Percentiles rank a stretch among this genome's conserved stretches.
Conservation (phyloP, 78 protist species). For the Dictyostelium firmibasis region DNA sequence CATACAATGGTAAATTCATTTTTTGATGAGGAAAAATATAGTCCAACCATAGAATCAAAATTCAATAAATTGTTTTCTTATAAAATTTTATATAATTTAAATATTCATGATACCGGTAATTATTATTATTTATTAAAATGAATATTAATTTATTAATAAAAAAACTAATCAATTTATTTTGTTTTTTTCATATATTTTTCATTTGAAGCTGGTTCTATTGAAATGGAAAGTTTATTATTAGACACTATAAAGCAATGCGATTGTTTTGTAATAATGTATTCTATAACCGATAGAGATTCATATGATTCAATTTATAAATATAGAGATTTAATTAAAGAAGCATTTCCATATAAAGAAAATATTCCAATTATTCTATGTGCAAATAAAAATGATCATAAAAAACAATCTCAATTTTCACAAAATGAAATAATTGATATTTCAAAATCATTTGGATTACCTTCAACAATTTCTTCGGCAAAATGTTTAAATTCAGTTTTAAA, state of each 20-base stretch:
- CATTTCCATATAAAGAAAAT: not conserved
- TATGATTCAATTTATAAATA: not conserved
- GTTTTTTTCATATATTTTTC: not conserved
- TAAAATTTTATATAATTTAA: not conserved
- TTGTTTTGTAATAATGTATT: not conserved
- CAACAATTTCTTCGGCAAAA: not conserved
- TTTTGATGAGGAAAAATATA: not conserved
- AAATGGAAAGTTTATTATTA: not conserved
- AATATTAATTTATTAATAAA: not conserved
- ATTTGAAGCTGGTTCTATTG: not conserved
- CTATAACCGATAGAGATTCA: not conserved
- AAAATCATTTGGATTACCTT: not conserved
- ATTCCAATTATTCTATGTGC: not conserved
- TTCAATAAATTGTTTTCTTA: not conserved
- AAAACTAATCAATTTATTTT: too few species aligned
- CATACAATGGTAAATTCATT: not conserved
- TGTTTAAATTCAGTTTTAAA: not conserved
- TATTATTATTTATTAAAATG: not conserved
- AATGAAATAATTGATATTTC: not conserved
- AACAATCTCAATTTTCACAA: not conserved
- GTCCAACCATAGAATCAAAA: not conserved
- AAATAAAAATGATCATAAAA: not conserved
- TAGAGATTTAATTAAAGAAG: not conserved
- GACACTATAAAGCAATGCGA: not conserved
- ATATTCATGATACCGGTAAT: not conserved